Evolutionary conservation across 2,329 filamentous ascomycete genomes (phyloP).

Genomic region (Conoideocrella luteorostrata): DNA sequence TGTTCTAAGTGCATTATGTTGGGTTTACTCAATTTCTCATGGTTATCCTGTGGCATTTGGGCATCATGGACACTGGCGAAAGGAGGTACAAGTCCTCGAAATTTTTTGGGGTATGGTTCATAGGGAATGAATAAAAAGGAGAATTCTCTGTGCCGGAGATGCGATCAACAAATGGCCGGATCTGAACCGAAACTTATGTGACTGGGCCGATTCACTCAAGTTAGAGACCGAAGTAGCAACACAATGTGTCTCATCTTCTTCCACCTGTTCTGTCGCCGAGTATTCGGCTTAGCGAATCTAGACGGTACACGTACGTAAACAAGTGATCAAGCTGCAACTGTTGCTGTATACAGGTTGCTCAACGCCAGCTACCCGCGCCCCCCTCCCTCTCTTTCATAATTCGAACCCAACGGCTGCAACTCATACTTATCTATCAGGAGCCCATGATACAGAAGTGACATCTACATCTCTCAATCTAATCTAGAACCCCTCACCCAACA

Average conservation of each 20-base stretch:
- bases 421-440: too few species aligned
- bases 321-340: too few species aligned
- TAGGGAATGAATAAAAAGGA: conserved; percentile 37
- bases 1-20: conserved; percentile 76
- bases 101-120: conserved; percentile 32
- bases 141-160: conserved; percentile 11
- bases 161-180: not conserved
- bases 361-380: too few species aligned
- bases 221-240: too few species aligned
- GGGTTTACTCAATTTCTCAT: conserved; percentile 34
- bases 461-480: not conserved
- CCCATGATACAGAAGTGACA: too few species aligned
- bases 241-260: too few species aligned
- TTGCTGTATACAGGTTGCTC: too few species aligned
- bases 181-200: too few species aligned
- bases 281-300: conserved; percentile 1
- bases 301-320: not conserved
- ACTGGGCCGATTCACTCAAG: too few species aligned
- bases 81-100: conserved; percentile 37
- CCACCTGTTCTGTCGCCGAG: too few species aligned
- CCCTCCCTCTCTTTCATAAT: too few species aligned
- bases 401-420: too few species aligned
- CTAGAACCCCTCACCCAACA: conserved; percentile 55
- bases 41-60: conserved; percentile 38
- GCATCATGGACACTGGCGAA: conserved; percentile 45